These are phyloP conservation scores for Aschersonia sp. DNA, from an alignment of 2,329 filamentous ascomycete species.

Conservation along the genomic window DNA sequence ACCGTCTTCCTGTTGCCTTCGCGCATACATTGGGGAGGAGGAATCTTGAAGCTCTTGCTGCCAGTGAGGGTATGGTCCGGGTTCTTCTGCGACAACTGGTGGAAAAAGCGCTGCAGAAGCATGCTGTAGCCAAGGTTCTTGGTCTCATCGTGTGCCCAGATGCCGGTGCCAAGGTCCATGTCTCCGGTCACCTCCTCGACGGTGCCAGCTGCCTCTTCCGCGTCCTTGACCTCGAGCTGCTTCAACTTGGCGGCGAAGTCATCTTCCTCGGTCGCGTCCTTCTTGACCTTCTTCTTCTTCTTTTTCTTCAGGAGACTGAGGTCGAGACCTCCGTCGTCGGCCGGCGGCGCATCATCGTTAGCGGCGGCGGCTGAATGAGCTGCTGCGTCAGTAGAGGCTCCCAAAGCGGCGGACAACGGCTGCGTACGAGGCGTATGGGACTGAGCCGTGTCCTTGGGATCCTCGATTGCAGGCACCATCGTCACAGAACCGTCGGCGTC, in stretches of 20 bases:
- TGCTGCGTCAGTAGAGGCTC: constrained; percentile 35
- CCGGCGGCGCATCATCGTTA: constrained; percentile 28
- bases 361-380: constrained; percentile 27
- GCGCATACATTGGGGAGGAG: constrained; percentile 92
- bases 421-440: constrained; percentile 60
- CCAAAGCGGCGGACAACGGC: constrained; percentile 39
- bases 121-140: constrained; percentile 70
- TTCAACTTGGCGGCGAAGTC: constrained; percentile 47
- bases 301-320: constrained; percentile 70
- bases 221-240: constrained; percentile 50
- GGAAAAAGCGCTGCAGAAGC: constrained; percentile 86
- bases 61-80: constrained; percentile 84
- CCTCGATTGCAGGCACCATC: constrained; percentile 56
- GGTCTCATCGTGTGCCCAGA: constrained; percentile 73
- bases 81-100: constrained; percentile 86
- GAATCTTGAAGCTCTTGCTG: constrained; percentile 96
- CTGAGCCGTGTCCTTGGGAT: constrained; percentile 67
- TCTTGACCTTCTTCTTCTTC: constrained; percentile 67
- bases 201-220: constrained; percentile 35
- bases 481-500: constrained; percentile 79
- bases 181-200: constrained; percentile 51
- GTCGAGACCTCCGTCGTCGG: constrained; percentile 38
- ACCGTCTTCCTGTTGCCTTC: constrained; percentile 99
- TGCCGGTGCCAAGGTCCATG: constrained; percentile 74
- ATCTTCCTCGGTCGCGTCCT: constrained; percentile 47